phyloP scores from a whole-genome alignment of 2,329 filamentous ascomycete species.

The Davidsoniella virescens region DNA sequence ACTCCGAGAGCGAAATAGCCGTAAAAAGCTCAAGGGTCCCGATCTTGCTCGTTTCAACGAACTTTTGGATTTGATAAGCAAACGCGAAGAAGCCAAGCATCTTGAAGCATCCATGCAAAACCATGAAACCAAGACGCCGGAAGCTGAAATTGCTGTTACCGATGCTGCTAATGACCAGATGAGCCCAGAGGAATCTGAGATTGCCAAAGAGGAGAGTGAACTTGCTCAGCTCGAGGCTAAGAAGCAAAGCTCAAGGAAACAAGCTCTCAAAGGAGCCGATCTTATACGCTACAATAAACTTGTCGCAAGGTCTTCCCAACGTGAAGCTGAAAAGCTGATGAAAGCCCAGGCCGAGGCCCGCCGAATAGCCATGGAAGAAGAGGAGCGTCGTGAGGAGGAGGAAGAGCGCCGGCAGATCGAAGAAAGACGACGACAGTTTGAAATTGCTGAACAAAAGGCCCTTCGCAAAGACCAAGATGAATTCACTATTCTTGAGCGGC shows the following conservation, averaged over 20 bases:
- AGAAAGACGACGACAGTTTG: slow-evolving; percentile 4
- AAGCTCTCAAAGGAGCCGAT: neutral
- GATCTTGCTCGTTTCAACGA: slow-evolving; percentile 9
- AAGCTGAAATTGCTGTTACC: slow-evolving; percentile 8
- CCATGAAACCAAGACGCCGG: slow-evolving; percentile 1
- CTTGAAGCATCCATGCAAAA: neutral
- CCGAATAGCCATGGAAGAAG: slow-evolving; percentile 5
- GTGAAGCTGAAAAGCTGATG: slow-evolving; percentile 8
- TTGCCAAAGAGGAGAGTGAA: slow-evolving; percentile 10
- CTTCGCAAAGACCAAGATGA: neutral
- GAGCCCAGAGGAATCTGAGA: slow-evolving; percentile 3
- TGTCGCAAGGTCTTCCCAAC: slow-evolving; percentile 8
- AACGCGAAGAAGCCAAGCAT: slow-evolving; percentile 1
- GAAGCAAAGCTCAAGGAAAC: slow-evolving; percentile 4
- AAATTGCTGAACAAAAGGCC: slow-evolving; percentile 1
- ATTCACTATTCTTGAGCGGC: neutral
- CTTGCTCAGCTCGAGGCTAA: slow-evolving; percentile 9
- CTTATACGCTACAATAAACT: slow-evolving; percentile 11
- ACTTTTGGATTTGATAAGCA: neutral
- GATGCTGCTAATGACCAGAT: neutral
- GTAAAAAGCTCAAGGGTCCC: neutral
- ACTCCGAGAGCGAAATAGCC: slow-evolving; percentile 1
- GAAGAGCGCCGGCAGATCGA: slow-evolving; percentile 9
- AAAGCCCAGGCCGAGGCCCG: slow-evolving; percentile 6
- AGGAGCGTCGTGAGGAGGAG: slow-evolving; percentile 7